Evolutionary conservation across 768 basidiomycete genomes (phyloP), one percentile per base, ranked within the genome.

Genomic region (Podaxis sp.): DNA sequence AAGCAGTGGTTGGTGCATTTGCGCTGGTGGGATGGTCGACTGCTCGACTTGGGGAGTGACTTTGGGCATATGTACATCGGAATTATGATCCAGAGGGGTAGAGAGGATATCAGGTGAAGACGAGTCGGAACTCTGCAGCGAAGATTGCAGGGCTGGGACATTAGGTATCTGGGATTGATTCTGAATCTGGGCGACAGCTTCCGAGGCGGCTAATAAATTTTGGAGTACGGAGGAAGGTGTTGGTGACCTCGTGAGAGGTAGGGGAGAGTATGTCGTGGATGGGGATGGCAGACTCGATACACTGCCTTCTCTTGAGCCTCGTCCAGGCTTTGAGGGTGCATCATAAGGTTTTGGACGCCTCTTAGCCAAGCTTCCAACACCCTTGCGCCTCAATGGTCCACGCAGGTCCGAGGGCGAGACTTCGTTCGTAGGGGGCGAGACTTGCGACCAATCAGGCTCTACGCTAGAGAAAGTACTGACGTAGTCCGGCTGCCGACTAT

Each of bases 311-410:
- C 85, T 76, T 16, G 79, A 79, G 44, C 69, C 61, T 46, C 75
- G 73, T 61, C 67, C 74, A 25, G 78, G 77, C 65, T 82, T 87
- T 38, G 73, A 73, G 21, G 76, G 64, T 61, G 76, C 68, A 66
- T 90, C 87, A 64, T 90, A 90, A 3, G 89, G 89, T 69, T 91
- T 92, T 3, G 82, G 79, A 28, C 90, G 84, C 62, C 82, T 85
- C 70, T 83, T 87, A 42, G 65, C 68, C 3, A 69, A 68, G n/a
- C 57, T 60, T 44, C 68, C 69, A 5, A 64, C 61, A 10, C 66
- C 64, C 25, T 71, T 84, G 61, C 82, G 77, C 66, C 83, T 87
- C 27, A 77, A 75, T 9, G 79, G 76, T 5, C 78, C 77, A 44
- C 75, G 70, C 28, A 64, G 64, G 11, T 81, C 79, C 1, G 62